Evolutionary conservation across 2,329 filamentous ascomycete species (phyloP), one percentile per base, ranked within the genome.

Genomic region (Diaporthe eres): DNA sequence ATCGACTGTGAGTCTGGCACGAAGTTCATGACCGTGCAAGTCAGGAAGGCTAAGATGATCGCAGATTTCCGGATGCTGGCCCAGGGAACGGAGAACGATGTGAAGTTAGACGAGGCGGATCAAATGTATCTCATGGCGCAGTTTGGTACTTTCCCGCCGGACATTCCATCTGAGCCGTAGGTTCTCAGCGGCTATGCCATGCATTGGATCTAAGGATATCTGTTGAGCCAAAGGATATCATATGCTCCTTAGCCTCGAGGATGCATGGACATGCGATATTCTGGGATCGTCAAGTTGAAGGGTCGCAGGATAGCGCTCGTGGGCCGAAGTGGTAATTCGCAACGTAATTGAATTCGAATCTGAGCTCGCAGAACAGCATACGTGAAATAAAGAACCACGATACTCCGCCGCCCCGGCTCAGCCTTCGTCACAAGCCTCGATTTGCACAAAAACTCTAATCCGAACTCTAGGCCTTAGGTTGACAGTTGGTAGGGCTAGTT

Each of bases 131-230:
- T 84, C 53, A 84, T 85, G 83, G 81, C 82, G 6, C 74, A 85
- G 61, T 85, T 85, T 77, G 83, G 82, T 3, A 84, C 83, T 0
- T 84, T 83, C 53, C 82, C 83, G 2, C 81, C 82, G 6, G 81
- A 81, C 57, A 70, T 70, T 8, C 65, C 65, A 37, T 70, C 65
- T 2, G 65, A 70, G 17, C 65, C 65, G 5, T 70, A 39, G 17
- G 17, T 5, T 55, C 15, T 53, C 9, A 28, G 28, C 15, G 39
- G 37, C 17, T 12, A n/a, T n/a, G 1, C 34, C 17, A 39, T 22
- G 8, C 2, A 22, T 19, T 22, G 39, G 2, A 9, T 10, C 15
- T 44, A 22, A 28, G 10, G 8, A n/a, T 28, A 4, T 12, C 2
- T 63, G 17, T 8, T 31, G 25, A 6, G 8, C 22, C 39, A 4